These are phyloP conservation scores for Coemansia asiatica DNA, from an alignment of 192 early-diverging fungal genomes.

Conservation along the genomic window DNA sequence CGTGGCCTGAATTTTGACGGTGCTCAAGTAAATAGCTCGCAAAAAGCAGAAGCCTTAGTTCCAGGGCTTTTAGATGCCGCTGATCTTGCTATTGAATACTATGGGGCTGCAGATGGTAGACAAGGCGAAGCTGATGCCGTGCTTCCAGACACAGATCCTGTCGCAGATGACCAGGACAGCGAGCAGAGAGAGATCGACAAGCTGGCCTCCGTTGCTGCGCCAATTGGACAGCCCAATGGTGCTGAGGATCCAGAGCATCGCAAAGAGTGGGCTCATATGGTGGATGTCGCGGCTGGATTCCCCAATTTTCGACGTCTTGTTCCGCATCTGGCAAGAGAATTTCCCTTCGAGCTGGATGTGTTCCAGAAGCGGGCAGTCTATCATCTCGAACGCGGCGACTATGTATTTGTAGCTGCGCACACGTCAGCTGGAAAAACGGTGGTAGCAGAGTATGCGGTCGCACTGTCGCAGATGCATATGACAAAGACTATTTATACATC, in stretches of 20 bases:
- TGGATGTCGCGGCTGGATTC: constrained; percentile 84
- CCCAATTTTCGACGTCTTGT: constrained; percentile 88
- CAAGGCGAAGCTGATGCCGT: neutral
- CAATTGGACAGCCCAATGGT: neutral
- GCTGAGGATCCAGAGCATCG: constrained; percentile 13
- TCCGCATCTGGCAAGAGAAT: constrained; percentile 85
- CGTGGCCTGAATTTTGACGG: constrained; percentile 31
- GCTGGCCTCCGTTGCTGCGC: neutral
- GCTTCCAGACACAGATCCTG: neutral
- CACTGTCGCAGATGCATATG: constrained; percentile 91
- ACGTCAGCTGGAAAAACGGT: constrained; percentile 98
- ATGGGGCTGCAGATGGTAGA: constrained; percentile 8
- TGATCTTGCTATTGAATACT: constrained; percentile 32
- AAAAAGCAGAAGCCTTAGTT: neutral
- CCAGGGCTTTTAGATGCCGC: constrained; percentile 2
- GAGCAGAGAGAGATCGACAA: constrained; percentile 14
- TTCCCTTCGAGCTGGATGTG: constrained; percentile 91
- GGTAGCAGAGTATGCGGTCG: constrained; percentile 98
- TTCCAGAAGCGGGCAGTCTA: constrained; percentile 98
- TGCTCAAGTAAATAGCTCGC: neutral
- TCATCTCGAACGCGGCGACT: constrained; percentile 91
- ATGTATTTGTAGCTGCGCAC: constrained; percentile 97
- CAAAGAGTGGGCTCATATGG: constrained; percentile 88
- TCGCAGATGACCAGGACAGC: neutral
- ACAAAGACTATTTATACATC: constrained; percentile 95